A percentile compares a stretch with the other conserved stretches of the same genome.
Evolutionary conservation across 192 early-diverging fungal species (phyloP).

Genomic region (Diversispora eburnea): DNA sequence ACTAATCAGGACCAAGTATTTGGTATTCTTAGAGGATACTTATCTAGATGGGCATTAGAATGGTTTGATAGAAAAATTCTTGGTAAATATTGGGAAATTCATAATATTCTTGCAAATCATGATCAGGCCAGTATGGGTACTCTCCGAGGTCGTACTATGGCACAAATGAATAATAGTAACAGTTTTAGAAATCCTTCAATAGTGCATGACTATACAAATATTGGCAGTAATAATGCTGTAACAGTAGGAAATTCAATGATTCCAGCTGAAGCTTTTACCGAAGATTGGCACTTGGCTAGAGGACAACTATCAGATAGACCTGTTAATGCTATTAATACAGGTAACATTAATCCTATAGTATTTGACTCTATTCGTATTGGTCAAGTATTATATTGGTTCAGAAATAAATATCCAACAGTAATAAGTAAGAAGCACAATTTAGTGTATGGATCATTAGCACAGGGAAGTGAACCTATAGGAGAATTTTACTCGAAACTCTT

Average conservation of each 20-base stretch:
- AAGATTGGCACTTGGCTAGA: background rate
- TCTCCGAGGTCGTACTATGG: background rate
- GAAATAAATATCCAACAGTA: background rate
- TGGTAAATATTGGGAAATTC: background rate
- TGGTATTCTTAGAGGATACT: slow-evolving; percentile 1
- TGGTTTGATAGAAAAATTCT: slow-evolving; percentile 8
- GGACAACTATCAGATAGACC: background rate
- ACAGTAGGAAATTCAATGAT: background rate
- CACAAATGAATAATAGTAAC: background rate
- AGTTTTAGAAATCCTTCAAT: slow-evolving; percentile 5
- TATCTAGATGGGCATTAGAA: background rate
- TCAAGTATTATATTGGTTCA: background rate
- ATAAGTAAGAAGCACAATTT: background rate
- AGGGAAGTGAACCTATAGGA: background rate
- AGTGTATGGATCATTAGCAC: background rate
- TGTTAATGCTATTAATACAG: background rate
- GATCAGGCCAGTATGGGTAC: background rate
- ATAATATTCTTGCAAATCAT: slow-evolving; percentile 9
- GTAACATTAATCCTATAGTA: slow-evolving; percentile 13
- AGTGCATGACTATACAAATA: background rate
- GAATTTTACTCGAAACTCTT: slow-evolving; percentile 2
- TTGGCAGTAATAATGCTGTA: background rate
- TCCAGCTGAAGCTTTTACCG: slow-evolving; percentile 1
- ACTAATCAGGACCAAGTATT: background rate
- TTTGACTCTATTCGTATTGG: background rate